These are phyloP conservation scores for Rhizophagus prolifer DNA, from an alignment of 192 early-diverging fungal genomes.

Conservation along the genomic window DNA sequence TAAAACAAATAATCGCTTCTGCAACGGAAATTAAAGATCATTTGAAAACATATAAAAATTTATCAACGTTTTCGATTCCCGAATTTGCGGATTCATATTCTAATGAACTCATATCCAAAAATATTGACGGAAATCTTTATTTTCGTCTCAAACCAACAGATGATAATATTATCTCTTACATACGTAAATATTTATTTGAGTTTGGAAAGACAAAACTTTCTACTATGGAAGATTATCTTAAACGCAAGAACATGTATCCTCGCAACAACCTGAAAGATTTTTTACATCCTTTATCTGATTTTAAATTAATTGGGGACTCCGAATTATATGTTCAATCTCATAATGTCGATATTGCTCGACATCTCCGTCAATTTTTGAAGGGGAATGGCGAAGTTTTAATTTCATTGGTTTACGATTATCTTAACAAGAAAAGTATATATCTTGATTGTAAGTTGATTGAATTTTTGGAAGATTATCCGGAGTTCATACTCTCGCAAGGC, in stretches of 20 bases:
- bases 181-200: neutral
- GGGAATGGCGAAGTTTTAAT: neutral
- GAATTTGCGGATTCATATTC: neutral
- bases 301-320: neutral
- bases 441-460: neutral
- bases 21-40: neutral
- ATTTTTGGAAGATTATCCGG: neutral
- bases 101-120: neutral
- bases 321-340: neutral
- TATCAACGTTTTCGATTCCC: neutral
- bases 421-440: neutral
- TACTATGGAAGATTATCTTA: neutral
- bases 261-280: neutral
- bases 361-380: neutral
- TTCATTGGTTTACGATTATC: neutral
- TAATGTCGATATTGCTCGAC: neutral
- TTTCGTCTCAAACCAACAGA: conserved; percentile 7
- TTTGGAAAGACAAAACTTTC: neutral
- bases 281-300: neutral
- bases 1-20: neutral
- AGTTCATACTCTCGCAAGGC: neutral
- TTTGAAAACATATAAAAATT: neutral
- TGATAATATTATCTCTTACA: neutral
- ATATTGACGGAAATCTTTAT: neutral
- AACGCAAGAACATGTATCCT: neutral